Base-by-base conservation (phyloP, 139 green algal genomes). In the Edaphochlamys debaryana region DNA sequence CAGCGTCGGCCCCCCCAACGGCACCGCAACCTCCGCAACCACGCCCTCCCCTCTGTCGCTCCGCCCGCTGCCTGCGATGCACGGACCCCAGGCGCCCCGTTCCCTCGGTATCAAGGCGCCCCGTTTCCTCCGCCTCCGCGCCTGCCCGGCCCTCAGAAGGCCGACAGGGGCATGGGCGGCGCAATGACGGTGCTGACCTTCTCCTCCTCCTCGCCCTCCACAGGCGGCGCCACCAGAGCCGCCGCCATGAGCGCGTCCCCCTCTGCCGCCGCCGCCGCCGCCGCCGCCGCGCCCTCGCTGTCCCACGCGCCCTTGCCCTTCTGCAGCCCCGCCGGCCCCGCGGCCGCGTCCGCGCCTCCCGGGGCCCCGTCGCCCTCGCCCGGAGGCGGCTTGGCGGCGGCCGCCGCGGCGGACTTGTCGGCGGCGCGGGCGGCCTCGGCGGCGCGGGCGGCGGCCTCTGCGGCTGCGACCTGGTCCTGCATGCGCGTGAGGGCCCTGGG, bases 141-240 rank as follows among this genome's bases (percentile, higher is more conserved):
- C 60, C 23, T 17, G 60, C 60, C 34, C 11, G 9, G 6, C 8
- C 13, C 36, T 45, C 20, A 75, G 29, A 75, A 75, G 6, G 68
- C 68, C 42, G 13, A 41, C 41, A 75, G 41, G 41, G 68, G 41
- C 29, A 75, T 29, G 13, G 68, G 68, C 68, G 68, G 68, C 29
- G 41, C 60, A 42, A 75, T 75, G 41, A 75, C 68, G 4, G 68
- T 75, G 68, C 68, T 75, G 8, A 75, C 6, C 23, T 73, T 40
- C 13, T 75, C 68, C 27, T 54, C 42, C 22, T 60, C 41, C 4
- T 62, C 42, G 41, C 40, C 68, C 38, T 41, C 54, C 68, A 8
- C 34, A 41, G 22, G 54, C 54, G 20, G 4, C 54, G 22, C 23
- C 22, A 20, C 23, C 54, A 63, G 22, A 15, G 23, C 54, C 17